Evolutionary conservation across 768 basidiomycete genomes (phyloP).

Genomic region (Pleurotus tuoliensis): DNA sequence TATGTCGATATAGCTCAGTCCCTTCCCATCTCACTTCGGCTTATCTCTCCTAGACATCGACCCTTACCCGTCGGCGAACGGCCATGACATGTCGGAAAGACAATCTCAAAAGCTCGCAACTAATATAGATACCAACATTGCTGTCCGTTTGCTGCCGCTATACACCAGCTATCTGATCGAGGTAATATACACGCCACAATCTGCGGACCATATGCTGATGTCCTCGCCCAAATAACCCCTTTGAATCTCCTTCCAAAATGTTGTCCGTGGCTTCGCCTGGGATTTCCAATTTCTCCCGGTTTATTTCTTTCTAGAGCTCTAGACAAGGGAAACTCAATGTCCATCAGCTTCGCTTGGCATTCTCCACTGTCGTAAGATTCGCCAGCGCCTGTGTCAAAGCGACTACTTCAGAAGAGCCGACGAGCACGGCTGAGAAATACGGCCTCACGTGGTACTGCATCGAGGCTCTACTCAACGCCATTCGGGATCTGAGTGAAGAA

Average conservation of each 20-base stretch:
- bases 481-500: constrained; percentile 26
- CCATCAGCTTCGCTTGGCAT: constrained; percentile 70
- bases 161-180: constrained; percentile 70
- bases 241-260: not conserved
- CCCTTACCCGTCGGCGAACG: not conserved
- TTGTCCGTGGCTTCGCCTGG: not conserved
- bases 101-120: constrained; percentile 7
- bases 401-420: constrained; percentile 7
- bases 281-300: constrained; percentile 1
- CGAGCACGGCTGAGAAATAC: constrained; percentile 22
- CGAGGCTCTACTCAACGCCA: constrained; percentile 46
- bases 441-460: constrained; percentile 71
- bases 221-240: not conserved
- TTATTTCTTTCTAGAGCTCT: constrained; percentile 48
- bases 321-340: constrained; percentile 55
- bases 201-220: constrained; percentile 4
- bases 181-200: constrained; percentile 33
- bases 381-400: constrained; percentile 40
- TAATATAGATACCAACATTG: constrained; percentile 32
- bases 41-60: not conserved
- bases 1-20: no score
- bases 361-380: constrained; percentile 62
- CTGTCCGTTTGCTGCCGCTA: constrained; percentile 63
- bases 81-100: constrained; percentile 10
- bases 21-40: not conserved